Evolutionary conservation across 2,329 filamentous ascomycete genomes (phyloP), one percentile per base, ranked within the genome.

Genomic region (Capronia americana): DNA sequence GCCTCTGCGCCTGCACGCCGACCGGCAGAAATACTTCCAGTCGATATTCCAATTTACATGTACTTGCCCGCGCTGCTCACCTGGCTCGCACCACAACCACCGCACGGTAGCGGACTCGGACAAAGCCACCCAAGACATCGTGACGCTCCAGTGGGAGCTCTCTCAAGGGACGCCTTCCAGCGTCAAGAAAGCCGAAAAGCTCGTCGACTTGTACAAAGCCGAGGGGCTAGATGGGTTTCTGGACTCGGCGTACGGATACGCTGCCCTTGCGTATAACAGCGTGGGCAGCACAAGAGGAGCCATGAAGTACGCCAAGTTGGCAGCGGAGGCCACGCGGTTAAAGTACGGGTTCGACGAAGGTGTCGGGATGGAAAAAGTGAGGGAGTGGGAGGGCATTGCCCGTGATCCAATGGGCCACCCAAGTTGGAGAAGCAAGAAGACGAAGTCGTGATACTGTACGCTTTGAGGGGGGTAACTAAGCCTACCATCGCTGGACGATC

Each of bases 31-130:
- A 23, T 63, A 69, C 50, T 50, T 71, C 14, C 23, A 48, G 7
- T 44, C 61, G 5, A 34, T 59, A 12, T 71, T 69, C 57, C 60
- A 66, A 23, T 71, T 71, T 56, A 64, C 51, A 11, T 71, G 69
- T 41, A 56, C 58, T 14, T 71, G 69, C 57, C 41, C 53, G 17
- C 67, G 69, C 7, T 71, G 69, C 56, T 44, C 54, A 48, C 44
- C 28, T n/a, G 28, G 11, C 1, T 41, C 38, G 32, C 32, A 34
- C 10, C 11, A 34, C 32, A 3, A 34, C 10, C 32, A 34, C 14
- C 38, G 17, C 38, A 44, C 38, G 14, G 38, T n/a, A 8, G 17
- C 11, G 23, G 53, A 62, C 10, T 32, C 57, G 23, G 69, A 69
- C 56, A n/a, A 56, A 26, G 54, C 57, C 3, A 32, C 65, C 30